Percentiles rank a stretch among this genome's conserved stretches.
Evolutionary conservation across 2,329 filamentous ascomycete genomes (phyloP).

Genomic region (Aspergillus sp.): DNA sequence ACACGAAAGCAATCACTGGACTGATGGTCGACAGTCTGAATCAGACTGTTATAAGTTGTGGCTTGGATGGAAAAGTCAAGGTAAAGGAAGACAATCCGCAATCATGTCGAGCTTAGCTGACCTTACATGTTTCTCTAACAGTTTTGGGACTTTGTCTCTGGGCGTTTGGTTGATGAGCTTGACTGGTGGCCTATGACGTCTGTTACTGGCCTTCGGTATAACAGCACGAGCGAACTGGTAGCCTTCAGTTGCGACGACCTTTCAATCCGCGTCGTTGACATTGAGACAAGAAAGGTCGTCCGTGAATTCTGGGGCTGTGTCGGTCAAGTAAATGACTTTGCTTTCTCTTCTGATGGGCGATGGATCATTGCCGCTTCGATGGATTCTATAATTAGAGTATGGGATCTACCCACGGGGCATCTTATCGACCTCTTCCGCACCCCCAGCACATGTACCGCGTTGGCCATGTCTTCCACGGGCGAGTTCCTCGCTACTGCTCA

Average conservation of each 20-base stretch:
- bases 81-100: slow-evolving; percentile 23
- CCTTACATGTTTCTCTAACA: slow-evolving; percentile 17
- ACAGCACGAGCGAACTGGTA: slow-evolving; percentile 77
- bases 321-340: slow-evolving; percentile 72
- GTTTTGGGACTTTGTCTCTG: slow-evolving; percentile 95
- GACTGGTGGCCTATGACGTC: slow-evolving; percentile 77
- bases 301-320: slow-evolving; percentile 86
- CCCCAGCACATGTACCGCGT: slow-evolving; percentile 72
- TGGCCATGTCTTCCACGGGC: slow-evolving; percentile 85
- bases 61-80: slow-evolving; percentile 87
- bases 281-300: slow-evolving; percentile 85
- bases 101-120: background rate
- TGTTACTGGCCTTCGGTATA: slow-evolving; percentile 75
- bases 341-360: slow-evolving; percentile 87
- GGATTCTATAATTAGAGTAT: slow-evolving; percentile 77
- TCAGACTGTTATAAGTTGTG: slow-evolving; percentile 78
- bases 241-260: slow-evolving; percentile 87
- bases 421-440: slow-evolving; percentile 88
- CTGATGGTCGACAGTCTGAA: slow-evolving; percentile 88
- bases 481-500: slow-evolving; percentile 92
- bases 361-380: slow-evolving; percentile 90
- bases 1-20: slow-evolving; percentile 79
- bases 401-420: slow-evolving; percentile 94
- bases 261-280: slow-evolving; percentile 83
- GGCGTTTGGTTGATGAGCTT: slow-evolving; percentile 73